These are phyloP conservation scores for Mariannaea sp. DNA, from an alignment of 2,329 filamentous ascomycete genomes.

Conservation along the genomic window DNA sequence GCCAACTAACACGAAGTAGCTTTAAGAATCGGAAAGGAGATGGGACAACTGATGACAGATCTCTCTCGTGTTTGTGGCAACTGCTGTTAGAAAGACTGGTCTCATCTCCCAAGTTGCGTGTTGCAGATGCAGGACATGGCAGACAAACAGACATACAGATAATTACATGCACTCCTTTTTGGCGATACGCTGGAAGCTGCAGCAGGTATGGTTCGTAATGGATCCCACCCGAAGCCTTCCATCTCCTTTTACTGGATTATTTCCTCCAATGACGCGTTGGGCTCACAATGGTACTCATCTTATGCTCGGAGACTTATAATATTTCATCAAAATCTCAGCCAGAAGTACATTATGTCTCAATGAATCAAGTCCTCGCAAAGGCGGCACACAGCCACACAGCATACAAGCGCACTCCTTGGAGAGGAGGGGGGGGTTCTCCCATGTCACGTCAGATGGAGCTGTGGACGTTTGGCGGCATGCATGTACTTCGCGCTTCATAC, in stretches of 20 bases:
- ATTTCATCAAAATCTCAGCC: conserved; percentile 4
- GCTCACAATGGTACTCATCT: conserved; percentile 5
- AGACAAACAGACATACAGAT: conserved; percentile 25
- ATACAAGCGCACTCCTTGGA: conserved; percentile 20
- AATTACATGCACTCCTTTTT: conserved; percentile 28
- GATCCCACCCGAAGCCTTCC: neutral
- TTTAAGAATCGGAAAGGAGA: neutral
- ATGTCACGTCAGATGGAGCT: conserved; percentile 20
- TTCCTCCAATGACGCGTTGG: conserved; percentile 3
- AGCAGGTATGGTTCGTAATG: neutral
- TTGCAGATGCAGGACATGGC: conserved; percentile 36
- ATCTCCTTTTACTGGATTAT: conserved; percentile 3
- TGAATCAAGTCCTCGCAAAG: conserved; percentile 26
- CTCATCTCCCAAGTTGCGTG: conserved; percentile 35
- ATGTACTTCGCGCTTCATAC: conserved; percentile 23
- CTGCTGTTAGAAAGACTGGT: conserved; percentile 31
- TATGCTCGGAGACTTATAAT: conserved; percentile 18
- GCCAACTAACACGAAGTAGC: neutral
- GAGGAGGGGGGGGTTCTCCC: too few species aligned
- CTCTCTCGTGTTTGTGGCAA: conserved; percentile 6
- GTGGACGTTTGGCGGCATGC: conserved; percentile 18
- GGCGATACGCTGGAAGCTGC: neutral
- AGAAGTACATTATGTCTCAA: conserved; percentile 7
- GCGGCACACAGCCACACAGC: conserved; percentile 25
- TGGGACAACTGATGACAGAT: neutral